Conservation (phyloP, 2,329 filamentous ascomycete species). For the Periconia sp. region DNA sequence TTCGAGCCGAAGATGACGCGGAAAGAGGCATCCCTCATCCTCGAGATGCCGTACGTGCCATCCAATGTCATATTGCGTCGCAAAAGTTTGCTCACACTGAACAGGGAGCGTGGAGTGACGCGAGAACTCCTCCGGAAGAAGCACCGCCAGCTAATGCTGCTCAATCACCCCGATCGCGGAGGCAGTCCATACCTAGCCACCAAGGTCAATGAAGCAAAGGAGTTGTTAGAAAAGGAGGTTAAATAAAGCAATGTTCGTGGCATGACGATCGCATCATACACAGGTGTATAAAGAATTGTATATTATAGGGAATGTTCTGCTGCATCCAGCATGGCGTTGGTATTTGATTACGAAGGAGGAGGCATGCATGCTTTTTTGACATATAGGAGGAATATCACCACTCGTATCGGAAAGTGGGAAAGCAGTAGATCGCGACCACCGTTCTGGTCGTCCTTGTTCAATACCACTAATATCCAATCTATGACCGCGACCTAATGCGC, state of each 20-base stretch:
- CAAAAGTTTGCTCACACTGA: no score
- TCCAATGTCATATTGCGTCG: no score
- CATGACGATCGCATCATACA: not conserved
- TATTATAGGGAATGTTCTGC: not conserved
- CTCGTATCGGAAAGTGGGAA: not conserved
- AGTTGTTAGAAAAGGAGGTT: slow-evolving; percentile 80
- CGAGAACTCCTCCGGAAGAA: slow-evolving; percentile 96
- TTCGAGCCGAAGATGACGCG: slow-evolving; percentile 95
- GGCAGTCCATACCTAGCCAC: slow-evolving; percentile 96
- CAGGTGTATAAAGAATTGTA: not conserved
- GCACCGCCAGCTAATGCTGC: slow-evolving; percentile 92
- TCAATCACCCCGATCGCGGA: slow-evolving; percentile 97
- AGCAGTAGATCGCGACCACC: not conserved
- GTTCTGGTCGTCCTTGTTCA: no score
- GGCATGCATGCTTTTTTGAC: not conserved
- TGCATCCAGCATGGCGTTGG: slow-evolving; percentile 5
- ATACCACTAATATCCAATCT: no score
- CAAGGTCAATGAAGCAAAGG: slow-evolving; percentile 98
- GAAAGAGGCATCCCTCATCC: slow-evolving; percentile 86
- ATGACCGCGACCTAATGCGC: no score
- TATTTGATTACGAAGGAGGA: not conserved
- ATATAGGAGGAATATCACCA: not conserved
- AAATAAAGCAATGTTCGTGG: slow-evolving; percentile 24
- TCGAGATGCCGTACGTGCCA: slow-evolving; percentile 79
- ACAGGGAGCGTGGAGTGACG: slow-evolving; percentile 81